These are phyloP conservation scores for Heterobasidion parviporum DNA, from an alignment of 1,284 basidiomycete genomes.

Conservation along the genomic window DNA sequence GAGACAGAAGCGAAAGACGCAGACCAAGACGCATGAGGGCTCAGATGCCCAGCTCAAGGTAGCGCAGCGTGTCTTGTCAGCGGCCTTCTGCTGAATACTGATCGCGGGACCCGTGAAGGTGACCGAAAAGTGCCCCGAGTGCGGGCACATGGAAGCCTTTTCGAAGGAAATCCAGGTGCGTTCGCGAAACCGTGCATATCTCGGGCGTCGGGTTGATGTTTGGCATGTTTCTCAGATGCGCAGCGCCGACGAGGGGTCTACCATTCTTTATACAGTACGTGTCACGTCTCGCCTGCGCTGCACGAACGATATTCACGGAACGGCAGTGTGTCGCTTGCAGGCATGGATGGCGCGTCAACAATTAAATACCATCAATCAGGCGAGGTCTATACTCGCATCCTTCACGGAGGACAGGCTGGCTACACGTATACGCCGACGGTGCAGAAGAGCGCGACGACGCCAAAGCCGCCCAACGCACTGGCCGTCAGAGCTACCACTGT, in stretches of 20 bases:
- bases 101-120: constrained; percentile 40
- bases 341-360: constrained; percentile 73
- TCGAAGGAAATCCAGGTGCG: constrained; percentile 72
- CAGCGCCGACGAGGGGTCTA: constrained; percentile 87
- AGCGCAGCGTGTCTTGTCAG: background rate
- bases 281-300: constrained; percentile 2
- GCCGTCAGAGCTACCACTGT: constrained; percentile 61
- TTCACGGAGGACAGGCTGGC: constrained; percentile 2
- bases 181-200: constrained; percentile 1
- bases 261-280: constrained; percentile 71
- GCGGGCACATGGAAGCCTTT: constrained; percentile 76
- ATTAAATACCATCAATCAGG: constrained; percentile 26
- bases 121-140: constrained; percentile 88
- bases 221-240: constrained; percentile 52
- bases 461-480: constrained; percentile 75
- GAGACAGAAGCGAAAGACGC: constrained; percentile 85
- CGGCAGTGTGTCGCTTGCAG: constrained; percentile 61
- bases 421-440: constrained; percentile 83
- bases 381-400: background rate
- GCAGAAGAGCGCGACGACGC: constrained; percentile 83
- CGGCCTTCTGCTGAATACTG: no score
- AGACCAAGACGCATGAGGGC: constrained; percentile 74
- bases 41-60: constrained; percentile 72
- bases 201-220: constrained; percentile 2
- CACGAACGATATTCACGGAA: background rate